Conservation (phyloP, 1,284 basidiomycete genomes). For the Sanguinoderma infundibulare region DNA sequence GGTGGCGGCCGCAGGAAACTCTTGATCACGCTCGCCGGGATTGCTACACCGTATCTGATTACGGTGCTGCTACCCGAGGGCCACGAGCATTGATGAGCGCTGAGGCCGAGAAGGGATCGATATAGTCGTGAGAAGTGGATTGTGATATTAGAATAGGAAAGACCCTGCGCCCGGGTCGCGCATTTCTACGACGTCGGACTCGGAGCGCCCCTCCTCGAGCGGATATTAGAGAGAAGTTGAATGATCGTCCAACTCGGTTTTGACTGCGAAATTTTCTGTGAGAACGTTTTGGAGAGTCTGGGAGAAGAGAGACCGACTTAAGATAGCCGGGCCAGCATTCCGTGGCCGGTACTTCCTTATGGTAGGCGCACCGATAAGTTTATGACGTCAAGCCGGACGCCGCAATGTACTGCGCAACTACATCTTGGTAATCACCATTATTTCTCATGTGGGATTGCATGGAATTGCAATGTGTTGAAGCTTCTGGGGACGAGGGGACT, state of each 20-base stretch:
- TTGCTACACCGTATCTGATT: constrained; percentile 20
- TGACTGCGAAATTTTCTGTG: not conserved
- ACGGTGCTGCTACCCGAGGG: constrained; percentile 14
- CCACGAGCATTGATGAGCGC: constrained; percentile 13
- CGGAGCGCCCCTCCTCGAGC: not conserved
- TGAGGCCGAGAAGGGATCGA: not conserved
- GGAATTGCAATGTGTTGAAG: not conserved
- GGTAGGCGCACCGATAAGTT: not conserved
- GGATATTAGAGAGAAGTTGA: not conserved
- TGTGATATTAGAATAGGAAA: not conserved
- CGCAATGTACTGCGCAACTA: not conserved
- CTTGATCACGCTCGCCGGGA: constrained; percentile 18
- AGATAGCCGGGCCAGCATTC: too few species aligned
- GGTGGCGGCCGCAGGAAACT: constrained; percentile 27
- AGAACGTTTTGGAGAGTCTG: too few species aligned
- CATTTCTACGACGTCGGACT: not conserved
- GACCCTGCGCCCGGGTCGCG: not conserved
- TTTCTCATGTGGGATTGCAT: not conserved
- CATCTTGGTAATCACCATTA: not conserved
- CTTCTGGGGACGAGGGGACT: too few species aligned
- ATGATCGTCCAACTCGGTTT: not conserved
- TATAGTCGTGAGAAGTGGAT: not conserved
- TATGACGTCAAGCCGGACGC: constrained; percentile 7
- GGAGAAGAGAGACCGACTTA: too few species aligned
- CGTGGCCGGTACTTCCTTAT: too few species aligned